Evolutionary conservation across 768 basidiomycete genomes (phyloP).

Genomic region (Serpula lacrymans): DNA sequence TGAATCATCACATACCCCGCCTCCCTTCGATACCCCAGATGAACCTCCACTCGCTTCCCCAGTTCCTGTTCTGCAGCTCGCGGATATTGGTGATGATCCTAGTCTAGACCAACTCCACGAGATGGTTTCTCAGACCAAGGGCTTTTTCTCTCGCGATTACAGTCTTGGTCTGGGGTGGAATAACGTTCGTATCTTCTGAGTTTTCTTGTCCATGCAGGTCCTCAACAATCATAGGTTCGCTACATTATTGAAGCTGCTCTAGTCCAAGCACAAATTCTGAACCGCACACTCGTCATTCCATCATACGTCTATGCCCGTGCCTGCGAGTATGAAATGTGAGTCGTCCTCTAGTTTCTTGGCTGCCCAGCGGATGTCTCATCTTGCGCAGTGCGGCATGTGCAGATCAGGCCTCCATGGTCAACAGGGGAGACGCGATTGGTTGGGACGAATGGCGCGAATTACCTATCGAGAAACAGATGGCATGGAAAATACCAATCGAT

Average conservation of each 20-base stretch:
- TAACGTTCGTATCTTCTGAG: conserved; percentile 26
- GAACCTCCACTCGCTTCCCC: not conserved
- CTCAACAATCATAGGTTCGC: conserved; percentile 31
- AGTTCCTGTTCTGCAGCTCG: conserved; percentile 1
- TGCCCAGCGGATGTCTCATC: not conserved
- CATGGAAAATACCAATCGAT: conserved; percentile 28
- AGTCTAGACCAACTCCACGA: conserved; percentile 27
- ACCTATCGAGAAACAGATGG: conserved; percentile 30
- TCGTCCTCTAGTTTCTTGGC: not conserved
- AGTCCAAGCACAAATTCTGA: conserved; percentile 35
- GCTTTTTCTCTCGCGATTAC: conserved; percentile 40
- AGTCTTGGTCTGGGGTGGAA: conserved; percentile 47
- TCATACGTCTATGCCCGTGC: conserved; percentile 42
- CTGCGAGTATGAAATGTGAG: conserved; percentile 38
- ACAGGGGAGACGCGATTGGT: conserved; percentile 37
- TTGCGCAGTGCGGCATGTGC: conserved; percentile 29
- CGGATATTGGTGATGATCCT: conserved; percentile 15
- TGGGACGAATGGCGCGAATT: conserved; percentile 35
- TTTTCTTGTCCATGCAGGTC: too few species aligned
- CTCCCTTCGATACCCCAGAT: not conserved
- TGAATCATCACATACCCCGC: conserved; percentile 1
- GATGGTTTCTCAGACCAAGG: conserved; percentile 36
- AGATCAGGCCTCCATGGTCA: conserved; percentile 38
- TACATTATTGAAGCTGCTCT: conserved; percentile 42
- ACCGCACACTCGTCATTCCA: conserved; percentile 39